These are phyloP conservation scores for Flammula alnicola DNA, from an alignment of 1,284 basidiomycete species.

Conservation along the genomic window DNA sequence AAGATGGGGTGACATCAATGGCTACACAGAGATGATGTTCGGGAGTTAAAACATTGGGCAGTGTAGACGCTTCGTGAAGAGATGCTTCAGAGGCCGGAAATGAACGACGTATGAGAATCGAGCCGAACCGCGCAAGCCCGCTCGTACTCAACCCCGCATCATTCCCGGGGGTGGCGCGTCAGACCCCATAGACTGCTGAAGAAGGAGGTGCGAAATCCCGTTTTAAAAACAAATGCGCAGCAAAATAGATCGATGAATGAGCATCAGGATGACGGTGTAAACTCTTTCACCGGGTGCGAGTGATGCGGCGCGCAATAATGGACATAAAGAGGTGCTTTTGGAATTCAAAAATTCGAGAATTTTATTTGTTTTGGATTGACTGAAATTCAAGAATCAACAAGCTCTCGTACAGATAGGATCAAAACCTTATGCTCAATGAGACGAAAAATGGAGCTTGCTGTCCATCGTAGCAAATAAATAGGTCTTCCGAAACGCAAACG, in stretches of 20 bases:
- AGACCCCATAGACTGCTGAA: neutral
- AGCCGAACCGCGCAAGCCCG: neutral
- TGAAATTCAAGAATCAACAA: no score
- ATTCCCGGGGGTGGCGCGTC: slow-evolving; percentile 1
- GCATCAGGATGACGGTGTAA: neutral
- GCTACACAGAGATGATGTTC: neutral
- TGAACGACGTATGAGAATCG: slow-evolving; percentile 1
- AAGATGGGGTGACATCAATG: neutral
- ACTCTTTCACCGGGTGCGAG: neutral
- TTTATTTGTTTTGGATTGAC: no score
- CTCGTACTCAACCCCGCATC: neutral
- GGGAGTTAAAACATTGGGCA: neutral
- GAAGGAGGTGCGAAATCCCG: neutral
- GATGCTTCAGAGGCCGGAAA: neutral
- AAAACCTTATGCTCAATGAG: no score
- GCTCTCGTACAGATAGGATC: no score
- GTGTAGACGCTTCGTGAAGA: neutral
- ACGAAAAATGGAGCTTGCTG: no score
- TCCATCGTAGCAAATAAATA: no score
- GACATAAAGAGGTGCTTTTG: neutral
- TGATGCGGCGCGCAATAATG: neutral
- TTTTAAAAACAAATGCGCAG: slow-evolving; percentile 1
- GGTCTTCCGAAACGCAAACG: no score
- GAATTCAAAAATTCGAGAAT: neutral
- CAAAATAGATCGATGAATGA: neutral